Conservation (phyloP, 2,329 filamentous ascomycete genomes). For the Fusarium subglutinans region DNA sequence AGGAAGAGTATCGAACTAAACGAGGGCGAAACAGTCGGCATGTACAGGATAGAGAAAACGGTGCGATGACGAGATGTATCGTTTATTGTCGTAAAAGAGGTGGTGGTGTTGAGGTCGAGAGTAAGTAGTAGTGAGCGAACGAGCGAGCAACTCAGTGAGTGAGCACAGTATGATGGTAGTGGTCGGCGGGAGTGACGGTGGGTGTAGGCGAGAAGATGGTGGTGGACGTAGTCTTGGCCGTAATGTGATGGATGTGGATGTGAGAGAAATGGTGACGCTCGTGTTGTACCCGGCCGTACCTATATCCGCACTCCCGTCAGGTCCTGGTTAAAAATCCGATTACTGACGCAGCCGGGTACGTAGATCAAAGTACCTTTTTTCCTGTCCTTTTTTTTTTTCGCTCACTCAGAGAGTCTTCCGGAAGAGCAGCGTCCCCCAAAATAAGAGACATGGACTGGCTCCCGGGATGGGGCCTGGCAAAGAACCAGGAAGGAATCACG, state of each 20-base stretch:
- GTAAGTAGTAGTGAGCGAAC: constrained; percentile 12
- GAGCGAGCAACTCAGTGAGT: constrained; percentile 14
- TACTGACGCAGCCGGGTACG: constrained; percentile 7
- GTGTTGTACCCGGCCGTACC: constrained; percentile 40
- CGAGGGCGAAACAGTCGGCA: constrained; percentile 3
- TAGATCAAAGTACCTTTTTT: constrained; percentile 13
- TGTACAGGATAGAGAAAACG: constrained; percentile 1
- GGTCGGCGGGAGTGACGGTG: constrained; percentile 38
- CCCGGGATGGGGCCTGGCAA: constrained; percentile 24
- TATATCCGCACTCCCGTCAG: constrained; percentile 38
- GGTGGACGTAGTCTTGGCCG: constrained; percentile 33
- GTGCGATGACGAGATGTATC: constrained; percentile 23
- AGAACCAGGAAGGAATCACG: constrained; percentile 39
- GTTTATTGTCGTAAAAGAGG: constrained; percentile 24
- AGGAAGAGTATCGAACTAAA: constrained; percentile 2
- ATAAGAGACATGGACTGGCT: constrained; percentile 26
- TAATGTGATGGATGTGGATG: constrained; percentile 10
- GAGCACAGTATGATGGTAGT: constrained; percentile 28
- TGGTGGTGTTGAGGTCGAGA: constrained; percentile 36
- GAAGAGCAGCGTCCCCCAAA: constrained; percentile 29
- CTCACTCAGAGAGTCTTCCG: background rate
- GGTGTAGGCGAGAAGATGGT: constrained; percentile 31
- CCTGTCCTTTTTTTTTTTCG: background rate
- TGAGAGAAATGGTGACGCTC: constrained; percentile 36
- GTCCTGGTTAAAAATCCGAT: constrained; percentile 15